Evolutionary conservation across 352 stramenopile species (phyloP).

Genomic region (Lagenidium giganteum): DNA sequence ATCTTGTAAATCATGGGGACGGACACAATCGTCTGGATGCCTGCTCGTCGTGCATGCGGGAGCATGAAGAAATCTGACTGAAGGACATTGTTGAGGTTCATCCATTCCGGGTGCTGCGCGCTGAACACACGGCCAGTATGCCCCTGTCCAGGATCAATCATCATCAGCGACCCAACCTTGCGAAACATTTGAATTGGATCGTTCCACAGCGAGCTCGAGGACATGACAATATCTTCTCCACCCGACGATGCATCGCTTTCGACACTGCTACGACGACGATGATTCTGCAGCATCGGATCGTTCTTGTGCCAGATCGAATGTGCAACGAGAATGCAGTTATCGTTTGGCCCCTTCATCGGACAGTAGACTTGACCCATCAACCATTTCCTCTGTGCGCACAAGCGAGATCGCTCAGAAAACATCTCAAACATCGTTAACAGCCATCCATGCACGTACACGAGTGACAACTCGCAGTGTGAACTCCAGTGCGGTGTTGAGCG

Average conservation of each 20-base stretch:
- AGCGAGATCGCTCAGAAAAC: not conserved
- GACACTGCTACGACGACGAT: too few species aligned
- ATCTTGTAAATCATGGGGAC: constrained; percentile 83
- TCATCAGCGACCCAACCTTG: constrained; percentile 61
- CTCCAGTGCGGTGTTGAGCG: constrained; percentile 55
- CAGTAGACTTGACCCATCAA: constrained; percentile 72
- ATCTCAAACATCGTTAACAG: not conserved
- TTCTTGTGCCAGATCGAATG: constrained; percentile 76
- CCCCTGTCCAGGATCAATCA: constrained; percentile 73
- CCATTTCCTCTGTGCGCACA: constrained; percentile 42
- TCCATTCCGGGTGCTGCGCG: constrained; percentile 63
- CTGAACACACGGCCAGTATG: constrained; percentile 73
- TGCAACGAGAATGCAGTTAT: constrained; percentile 54
- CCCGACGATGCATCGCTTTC: too few species aligned
- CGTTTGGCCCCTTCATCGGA: constrained; percentile 48
- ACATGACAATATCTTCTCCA: too few species aligned
- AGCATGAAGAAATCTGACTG: constrained; percentile 76
- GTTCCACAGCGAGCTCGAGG: constrained; percentile 22
- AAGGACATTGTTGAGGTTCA: constrained; percentile 35
- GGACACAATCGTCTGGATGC: constrained; percentile 60
- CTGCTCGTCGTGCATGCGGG: constrained; percentile 55
- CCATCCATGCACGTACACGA: constrained; percentile 23
- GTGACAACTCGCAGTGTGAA: constrained; percentile 61
- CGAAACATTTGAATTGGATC: constrained; percentile 71
- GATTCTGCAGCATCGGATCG: constrained; percentile 14